phyloP scores from a whole-genome alignment of 75 land plant species.

The Gnetum montanum region DNA sequence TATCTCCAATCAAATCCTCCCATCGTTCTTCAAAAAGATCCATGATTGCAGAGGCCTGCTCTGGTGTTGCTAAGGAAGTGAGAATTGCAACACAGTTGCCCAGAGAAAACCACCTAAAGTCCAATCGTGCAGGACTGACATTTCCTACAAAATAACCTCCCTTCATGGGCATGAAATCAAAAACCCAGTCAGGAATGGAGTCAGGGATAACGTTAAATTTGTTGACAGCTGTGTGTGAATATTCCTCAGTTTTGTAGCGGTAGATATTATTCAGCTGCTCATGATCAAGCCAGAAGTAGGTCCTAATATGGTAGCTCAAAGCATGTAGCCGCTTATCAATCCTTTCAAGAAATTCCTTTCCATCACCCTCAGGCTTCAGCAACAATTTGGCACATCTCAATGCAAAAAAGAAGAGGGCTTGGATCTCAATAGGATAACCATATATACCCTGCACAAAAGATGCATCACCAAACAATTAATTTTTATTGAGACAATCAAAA shows the following conservation, averaged over 20 bases:
- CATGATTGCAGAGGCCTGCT: slow-evolving; percentile 83
- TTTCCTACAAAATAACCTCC: slow-evolving; percentile 94
- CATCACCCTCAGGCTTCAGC: slow-evolving; percentile 69
- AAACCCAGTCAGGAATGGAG: slow-evolving; percentile 90
- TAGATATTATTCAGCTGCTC: slow-evolving; percentile 78
- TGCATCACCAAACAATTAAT: neutral
- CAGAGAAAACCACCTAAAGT: slow-evolving; percentile 72
- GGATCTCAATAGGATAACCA: slow-evolving; percentile 93
- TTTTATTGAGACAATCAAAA: neutral
- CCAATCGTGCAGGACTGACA: slow-evolving; percentile 91
- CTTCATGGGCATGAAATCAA: slow-evolving; percentile 71
- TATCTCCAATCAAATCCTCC: slow-evolving; percentile 85
- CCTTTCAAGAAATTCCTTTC: slow-evolving; percentile 58
- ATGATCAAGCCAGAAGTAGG: slow-evolving; percentile 87
- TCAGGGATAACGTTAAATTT: slow-evolving; percentile 91
- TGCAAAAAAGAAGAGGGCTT: slow-evolving; percentile 84
- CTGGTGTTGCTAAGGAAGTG: slow-evolving; percentile 79
- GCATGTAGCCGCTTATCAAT: slow-evolving; percentile 80
- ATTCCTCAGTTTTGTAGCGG: slow-evolving; percentile 74
- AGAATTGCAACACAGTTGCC: slow-evolving; percentile 84
- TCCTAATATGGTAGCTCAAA: slow-evolving; percentile 71
- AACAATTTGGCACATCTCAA: slow-evolving; percentile 59
- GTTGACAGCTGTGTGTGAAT: slow-evolving; percentile 86
- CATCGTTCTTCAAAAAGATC: slow-evolving; percentile 80
- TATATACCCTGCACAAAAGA: slow-evolving; percentile 68